phyloP scores from a whole-genome alignment of 2,329 filamentous ascomycete species.

The Nectriaceae sp. region DNA sequence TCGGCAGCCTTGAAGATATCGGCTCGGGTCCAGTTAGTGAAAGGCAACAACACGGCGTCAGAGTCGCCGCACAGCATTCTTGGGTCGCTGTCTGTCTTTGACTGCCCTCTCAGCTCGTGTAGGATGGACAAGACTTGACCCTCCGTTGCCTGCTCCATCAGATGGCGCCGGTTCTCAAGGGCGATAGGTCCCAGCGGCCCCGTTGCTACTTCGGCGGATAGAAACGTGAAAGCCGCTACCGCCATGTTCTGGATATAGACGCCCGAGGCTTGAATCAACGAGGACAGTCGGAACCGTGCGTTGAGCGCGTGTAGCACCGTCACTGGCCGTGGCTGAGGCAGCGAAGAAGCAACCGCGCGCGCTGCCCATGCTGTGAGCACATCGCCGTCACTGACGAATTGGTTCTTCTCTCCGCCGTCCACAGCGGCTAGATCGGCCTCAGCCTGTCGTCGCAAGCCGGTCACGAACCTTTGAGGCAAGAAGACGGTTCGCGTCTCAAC shows the following conservation, averaged over 20 bases:
- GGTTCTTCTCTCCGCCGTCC: no score
- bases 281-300: neutral
- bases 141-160: neutral
- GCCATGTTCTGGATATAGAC: no score
- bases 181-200: no score
- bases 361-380: no score
- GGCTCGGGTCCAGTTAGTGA: constrained; percentile 2
- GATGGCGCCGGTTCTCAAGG: neutral
- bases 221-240: no score
- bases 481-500: neutral
- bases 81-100: neutral
- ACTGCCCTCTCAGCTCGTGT: constrained; percentile 8
- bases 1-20: neutral
- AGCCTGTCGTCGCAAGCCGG: no score
- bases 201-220: no score
- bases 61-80: constrained; percentile 13
- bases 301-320: neutral
- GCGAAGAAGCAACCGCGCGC: no score
- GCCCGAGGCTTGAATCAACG: neutral
- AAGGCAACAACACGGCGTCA: neutral
- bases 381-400: no score
- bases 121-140: constrained; percentile 3
- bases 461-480: no score
- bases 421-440: no score
- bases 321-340: neutral